phyloP scores from a whole-genome alignment of 2,329 filamentous ascomycete genomes.

The Cladophialophora psammophila region DNA sequence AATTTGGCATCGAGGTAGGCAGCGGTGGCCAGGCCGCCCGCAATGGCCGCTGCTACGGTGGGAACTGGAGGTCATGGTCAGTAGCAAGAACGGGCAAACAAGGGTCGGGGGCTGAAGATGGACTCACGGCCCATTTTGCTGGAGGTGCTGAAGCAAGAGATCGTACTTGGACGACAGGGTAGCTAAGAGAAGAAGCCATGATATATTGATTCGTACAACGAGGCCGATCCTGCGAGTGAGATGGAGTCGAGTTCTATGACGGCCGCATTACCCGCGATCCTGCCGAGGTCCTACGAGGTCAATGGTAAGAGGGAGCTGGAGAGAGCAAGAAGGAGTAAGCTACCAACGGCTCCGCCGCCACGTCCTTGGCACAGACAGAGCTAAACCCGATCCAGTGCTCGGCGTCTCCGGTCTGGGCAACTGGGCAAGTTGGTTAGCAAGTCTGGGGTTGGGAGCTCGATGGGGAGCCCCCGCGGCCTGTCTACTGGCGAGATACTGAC shows the following conservation, averaged over 20 bases:
- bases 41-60: conserved; percentile 42
- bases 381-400: background rate
- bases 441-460: too few species aligned
- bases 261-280: conserved; percentile 3
- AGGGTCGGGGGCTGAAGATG: background rate
- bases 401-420: background rate
- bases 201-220: conserved; percentile 2
- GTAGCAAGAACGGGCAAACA: background rate
- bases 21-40: conserved; percentile 52
- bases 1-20: conserved; percentile 75
- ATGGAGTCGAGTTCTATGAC: conserved; percentile 2
- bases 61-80: conserved; percentile 23
- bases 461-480: too few species aligned
- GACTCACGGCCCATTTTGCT: conserved; percentile 23
- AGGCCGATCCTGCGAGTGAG: conserved; percentile 7
- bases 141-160: conserved; percentile 16
- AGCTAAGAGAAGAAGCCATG: conserved; percentile 9
- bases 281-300: conserved; percentile 7
- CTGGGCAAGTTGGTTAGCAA: too few species aligned
- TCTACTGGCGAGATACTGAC: too few species aligned
- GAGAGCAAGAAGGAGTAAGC: background rate
- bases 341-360: background rate
- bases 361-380: background rate
- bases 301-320: background rate
- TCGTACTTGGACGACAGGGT: background rate